phyloP scores from a whole-genome alignment of 345 rosid genomes.

The Pelargonium nanum region DNA sequence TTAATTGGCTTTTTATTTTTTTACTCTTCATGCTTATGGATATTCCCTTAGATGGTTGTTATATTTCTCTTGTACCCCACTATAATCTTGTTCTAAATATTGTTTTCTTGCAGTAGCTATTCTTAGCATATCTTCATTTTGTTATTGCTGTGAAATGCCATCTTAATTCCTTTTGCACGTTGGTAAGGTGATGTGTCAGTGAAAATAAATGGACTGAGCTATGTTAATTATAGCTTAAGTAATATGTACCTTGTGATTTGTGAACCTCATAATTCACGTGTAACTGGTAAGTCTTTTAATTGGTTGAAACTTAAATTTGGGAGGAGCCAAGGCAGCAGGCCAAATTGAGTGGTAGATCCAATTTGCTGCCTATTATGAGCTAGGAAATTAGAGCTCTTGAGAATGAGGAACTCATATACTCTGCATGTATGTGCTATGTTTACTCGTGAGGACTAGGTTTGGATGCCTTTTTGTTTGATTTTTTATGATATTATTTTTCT shows the following conservation, averaged over 20 bases:
- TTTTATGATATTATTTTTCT: background rate
- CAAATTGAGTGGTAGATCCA: background rate
- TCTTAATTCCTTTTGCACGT: background rate
- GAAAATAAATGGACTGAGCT: background rate
- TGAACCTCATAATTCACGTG: background rate
- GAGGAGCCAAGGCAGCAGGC: background rate
- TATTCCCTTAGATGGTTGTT: background rate
- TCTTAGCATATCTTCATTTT: no score
- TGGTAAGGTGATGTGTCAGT: background rate
- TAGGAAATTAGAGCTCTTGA: background rate
- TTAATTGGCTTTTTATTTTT: conserved; percentile 2
- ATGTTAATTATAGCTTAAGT: background rate
- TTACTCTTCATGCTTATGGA: background rate
- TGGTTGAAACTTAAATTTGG: background rate
- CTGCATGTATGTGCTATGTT: background rate
- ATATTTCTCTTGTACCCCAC: background rate
- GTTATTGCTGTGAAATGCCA: background rate
- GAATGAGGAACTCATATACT: background rate
- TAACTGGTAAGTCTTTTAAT: no score
- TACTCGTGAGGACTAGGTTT: no score
- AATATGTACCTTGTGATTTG: background rate
- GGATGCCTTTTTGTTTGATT: no score
- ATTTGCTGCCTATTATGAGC: background rate
- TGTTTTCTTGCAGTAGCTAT: background rate
- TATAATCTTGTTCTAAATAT: no score